Evolutionary conservation across 192 early-diverging fungal genomes (phyloP).

Genomic region (Cladochytrium replicatum): DNA sequence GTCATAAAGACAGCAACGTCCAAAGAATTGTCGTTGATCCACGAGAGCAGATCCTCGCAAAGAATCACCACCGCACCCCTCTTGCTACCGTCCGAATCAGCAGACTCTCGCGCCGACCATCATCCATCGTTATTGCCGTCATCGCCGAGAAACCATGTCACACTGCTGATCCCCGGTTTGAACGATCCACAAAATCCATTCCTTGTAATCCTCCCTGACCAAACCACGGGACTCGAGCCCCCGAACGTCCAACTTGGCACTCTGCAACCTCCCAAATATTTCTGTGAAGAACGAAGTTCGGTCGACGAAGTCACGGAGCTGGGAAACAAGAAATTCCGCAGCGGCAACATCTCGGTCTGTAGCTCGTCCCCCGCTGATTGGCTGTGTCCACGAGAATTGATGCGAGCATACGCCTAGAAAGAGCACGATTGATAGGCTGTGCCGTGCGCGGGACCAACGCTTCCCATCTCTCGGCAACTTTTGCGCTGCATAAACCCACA

Average conservation of each 20-base stretch:
- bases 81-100: no score
- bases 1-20: constrained; percentile 51
- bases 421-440: constrained; percentile 4
- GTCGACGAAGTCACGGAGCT: not conserved
- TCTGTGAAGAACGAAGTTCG: constrained; percentile 2
- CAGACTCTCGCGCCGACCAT: constrained; percentile 9
- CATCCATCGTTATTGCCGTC: constrained; percentile 40
- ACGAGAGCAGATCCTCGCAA: constrained; percentile 17
- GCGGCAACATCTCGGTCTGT: constrained; percentile 35
- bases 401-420: constrained; percentile 39
- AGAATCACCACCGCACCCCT: no score
- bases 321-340: constrained; percentile 20
- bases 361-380: constrained; percentile 37
- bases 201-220: constrained; percentile 67
- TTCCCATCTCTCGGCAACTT: constrained; percentile 34
- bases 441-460: not conserved
- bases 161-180: constrained; percentile 51
- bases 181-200: constrained; percentile 33
- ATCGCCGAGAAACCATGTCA: constrained; percentile 37
- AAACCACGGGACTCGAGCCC: constrained; percentile 39
- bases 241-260: constrained; percentile 38
- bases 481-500: constrained; percentile 47
- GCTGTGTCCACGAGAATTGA: constrained; percentile 64
- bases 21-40: constrained; percentile 26
- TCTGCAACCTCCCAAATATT: constrained; percentile 41